Evolutionary conservation across 805 yeast genomes (phyloP).

Genomic region (Candida hispaniensis): DNA sequence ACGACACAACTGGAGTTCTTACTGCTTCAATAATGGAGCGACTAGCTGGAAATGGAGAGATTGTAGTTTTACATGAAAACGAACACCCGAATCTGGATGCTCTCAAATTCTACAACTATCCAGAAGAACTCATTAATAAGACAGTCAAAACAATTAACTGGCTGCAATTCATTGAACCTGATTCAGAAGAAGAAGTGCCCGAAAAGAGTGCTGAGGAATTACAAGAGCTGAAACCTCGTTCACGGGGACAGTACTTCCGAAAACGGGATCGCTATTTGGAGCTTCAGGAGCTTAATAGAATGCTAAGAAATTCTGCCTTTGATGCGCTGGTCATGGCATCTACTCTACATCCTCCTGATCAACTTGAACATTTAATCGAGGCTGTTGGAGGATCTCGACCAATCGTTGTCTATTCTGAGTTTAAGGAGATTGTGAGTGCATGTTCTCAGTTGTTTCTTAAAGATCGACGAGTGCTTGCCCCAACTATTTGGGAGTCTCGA

Average conservation of each 20-base stretch:
- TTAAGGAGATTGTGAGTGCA: slow-evolving; percentile 67
- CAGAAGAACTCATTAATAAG: slow-evolving; percentile 40
- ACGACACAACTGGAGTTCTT: slow-evolving; percentile 91
- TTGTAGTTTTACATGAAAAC: slow-evolving; percentile 76
- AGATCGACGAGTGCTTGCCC: slow-evolving; percentile 68
- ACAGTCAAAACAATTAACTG: slow-evolving; percentile 64
- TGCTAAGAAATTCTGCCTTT: slow-evolving; percentile 44
- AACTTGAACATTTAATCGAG: slow-evolving; percentile 52
- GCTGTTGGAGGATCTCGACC: slow-evolving; percentile 79
- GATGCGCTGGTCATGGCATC: slow-evolving; percentile 70
- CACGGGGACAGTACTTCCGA: slow-evolving; percentile 56
- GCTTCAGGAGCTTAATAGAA: slow-evolving; percentile 30
- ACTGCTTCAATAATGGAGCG: slow-evolving; percentile 80
- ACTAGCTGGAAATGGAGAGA: slow-evolving; percentile 62
- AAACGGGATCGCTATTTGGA: slow-evolving; percentile 44
- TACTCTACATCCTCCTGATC: slow-evolving; percentile 55
- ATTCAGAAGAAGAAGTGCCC: slow-evolving; percentile 38
- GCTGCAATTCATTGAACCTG: slow-evolving; percentile 77
- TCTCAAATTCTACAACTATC: slow-evolving; percentile 48
- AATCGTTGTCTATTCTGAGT: slow-evolving; percentile 68
- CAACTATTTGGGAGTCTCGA: slow-evolving; percentile 69
- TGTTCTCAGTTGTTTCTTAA: slow-evolving; percentile 55
- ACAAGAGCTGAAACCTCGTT: slow-evolving; percentile 44
- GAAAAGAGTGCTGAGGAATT: slow-evolving; percentile 41
- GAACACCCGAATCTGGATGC: slow-evolving; percentile 81